These are phyloP conservation scores for Dalechampia spathulata DNA, from an alignment of 441 rosid species.

Conservation along the genomic window DNA sequence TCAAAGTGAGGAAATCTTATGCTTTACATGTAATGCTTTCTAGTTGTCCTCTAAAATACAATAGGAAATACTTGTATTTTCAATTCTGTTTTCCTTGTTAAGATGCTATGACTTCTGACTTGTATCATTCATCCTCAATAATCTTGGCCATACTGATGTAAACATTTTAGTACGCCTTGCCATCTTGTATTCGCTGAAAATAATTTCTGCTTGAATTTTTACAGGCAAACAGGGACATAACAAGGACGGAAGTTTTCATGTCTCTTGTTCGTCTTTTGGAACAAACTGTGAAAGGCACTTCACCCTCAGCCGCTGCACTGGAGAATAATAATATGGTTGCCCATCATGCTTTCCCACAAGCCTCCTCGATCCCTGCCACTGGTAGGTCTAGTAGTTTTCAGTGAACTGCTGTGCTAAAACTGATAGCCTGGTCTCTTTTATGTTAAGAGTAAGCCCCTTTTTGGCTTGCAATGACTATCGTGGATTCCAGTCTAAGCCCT, in stretches of 20 bases:
- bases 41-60: too few relatives aligned
- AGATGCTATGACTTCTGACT: too few relatives aligned
- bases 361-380: conserved; percentile 45
- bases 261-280: conserved; percentile 75
- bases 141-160: too few relatives aligned
- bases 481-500: conserved; percentile 24
- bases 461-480: conserved; percentile 56
- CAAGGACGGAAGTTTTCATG: conserved; percentile 91
- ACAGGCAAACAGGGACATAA: conserved; percentile 83
- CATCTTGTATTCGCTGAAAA: neutral
- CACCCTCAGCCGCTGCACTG: conserved; percentile 32
- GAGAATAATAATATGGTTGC: conserved; percentile 44
- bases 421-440: conserved; percentile 20
- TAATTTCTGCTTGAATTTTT: conserved; percentile 2
- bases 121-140: too few relatives aligned
- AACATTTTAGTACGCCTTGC: neutral
- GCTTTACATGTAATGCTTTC: too few relatives aligned
- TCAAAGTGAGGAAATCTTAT: too few relatives aligned
- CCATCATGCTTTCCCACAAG: conserved; percentile 37
- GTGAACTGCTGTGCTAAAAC: conserved; percentile 21
- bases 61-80: too few relatives aligned
- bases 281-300: conserved; percentile 50
- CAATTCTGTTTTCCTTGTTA: too few relatives aligned
- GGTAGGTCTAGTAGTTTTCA: conserved; percentile 51
- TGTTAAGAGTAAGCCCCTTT: conserved; percentile 48